These are phyloP conservation scores for Phalaenopsis equestris DNA, from an alignment of 106 monocot genomes.

Conservation along the genomic window DNA sequence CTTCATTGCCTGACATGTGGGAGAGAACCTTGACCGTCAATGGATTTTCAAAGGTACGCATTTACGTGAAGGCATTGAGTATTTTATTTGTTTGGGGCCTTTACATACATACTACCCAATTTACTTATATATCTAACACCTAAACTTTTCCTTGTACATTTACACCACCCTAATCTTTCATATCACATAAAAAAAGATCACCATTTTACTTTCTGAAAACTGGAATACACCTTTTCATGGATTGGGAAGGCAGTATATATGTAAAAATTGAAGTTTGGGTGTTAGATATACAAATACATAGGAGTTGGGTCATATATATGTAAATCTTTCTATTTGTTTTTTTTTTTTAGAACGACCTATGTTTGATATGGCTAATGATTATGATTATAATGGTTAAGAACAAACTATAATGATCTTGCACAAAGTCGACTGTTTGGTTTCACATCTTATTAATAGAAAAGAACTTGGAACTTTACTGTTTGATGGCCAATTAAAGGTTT, in stretches of 20 bases:
- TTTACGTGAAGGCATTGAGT: background rate
- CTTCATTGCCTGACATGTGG: conserved; percentile 94
- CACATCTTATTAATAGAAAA: background rate
- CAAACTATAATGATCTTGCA: background rate
- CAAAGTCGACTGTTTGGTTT: background rate
- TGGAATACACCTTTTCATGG: too few species aligned
- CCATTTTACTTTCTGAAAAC: too few species aligned
- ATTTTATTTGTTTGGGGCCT: background rate
- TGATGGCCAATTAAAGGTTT: background rate
- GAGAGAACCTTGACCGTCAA: conserved; percentile 96
- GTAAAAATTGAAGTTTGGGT: too few species aligned
- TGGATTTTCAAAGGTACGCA: conserved; percentile 90
- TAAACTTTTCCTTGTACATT: too few species aligned
- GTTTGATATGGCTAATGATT: background rate
- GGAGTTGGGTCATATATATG: too few species aligned
- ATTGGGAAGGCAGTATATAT: too few species aligned
- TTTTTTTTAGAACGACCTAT: background rate
- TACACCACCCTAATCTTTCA: too few species aligned
- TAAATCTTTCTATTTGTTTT: too few species aligned
- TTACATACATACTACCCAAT: too few species aligned
- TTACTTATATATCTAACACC: too few species aligned
- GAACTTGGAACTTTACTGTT: background rate
- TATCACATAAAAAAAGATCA: too few species aligned
- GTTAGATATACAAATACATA: too few species aligned
- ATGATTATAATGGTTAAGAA: background rate